A percentile compares a stretch with the other conserved stretches of the same genome.
These are phyloP conservation scores for Mangifera indica DNA, from an alignment of 345 rosid species.

Conservation along the genomic window DNA sequence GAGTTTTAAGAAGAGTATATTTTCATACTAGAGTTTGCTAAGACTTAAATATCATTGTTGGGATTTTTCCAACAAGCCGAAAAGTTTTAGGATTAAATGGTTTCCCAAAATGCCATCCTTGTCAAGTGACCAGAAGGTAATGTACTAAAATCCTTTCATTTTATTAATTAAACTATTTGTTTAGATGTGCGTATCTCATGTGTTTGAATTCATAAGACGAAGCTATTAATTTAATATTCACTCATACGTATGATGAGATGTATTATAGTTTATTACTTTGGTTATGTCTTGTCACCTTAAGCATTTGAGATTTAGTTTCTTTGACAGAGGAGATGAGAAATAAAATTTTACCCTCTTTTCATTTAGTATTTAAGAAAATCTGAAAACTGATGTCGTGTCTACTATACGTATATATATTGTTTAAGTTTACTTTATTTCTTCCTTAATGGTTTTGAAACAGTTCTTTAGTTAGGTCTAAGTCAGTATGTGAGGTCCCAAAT, in stretches of 20 bases:
- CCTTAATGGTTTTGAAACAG: constrained; percentile 17
- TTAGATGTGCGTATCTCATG: not conserved
- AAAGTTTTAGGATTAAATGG: not conserved
- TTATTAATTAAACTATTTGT: not conserved
- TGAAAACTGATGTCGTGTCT: not conserved
- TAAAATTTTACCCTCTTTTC: not conserved
- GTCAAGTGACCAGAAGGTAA: not conserved
- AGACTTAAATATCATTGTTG: not conserved
- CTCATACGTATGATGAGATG: not conserved
- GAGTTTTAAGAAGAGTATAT: not conserved
- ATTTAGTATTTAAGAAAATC: not conserved
- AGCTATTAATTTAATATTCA: too few species aligned
- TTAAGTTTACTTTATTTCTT: not conserved
- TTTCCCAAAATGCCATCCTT: not conserved
- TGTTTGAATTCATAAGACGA: not conserved
- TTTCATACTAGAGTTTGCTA: not conserved
- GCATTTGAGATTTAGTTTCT: not conserved
- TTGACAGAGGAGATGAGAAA: not conserved
- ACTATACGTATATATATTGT: too few species aligned
- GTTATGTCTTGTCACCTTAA: not conserved
- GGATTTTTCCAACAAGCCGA: not conserved
- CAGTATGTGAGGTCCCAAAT: constrained; percentile 30
- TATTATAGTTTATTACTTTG: not conserved
- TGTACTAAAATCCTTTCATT: not conserved
- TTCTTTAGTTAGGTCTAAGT: constrained; percentile 47